These are phyloP conservation scores for Farysia itapuensis DNA, from an alignment of 1,284 basidiomycete genomes.

Conservation along the genomic window DNA sequence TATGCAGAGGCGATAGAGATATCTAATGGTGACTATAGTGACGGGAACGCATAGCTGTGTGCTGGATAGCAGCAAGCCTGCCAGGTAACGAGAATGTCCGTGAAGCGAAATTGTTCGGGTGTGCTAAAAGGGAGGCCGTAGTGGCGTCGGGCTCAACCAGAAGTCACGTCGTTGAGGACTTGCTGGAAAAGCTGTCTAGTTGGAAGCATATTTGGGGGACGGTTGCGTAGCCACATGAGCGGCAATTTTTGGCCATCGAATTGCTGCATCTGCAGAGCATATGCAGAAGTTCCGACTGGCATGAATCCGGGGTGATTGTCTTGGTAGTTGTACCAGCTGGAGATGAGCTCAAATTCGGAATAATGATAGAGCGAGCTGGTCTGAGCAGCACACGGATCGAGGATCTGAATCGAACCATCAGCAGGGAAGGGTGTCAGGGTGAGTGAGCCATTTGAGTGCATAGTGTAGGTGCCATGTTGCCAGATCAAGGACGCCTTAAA, in stretches of 20 bases:
- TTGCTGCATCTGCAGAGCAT: conserved; percentile 38
- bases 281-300: conserved; percentile 16
- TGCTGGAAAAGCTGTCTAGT: conserved; percentile 47
- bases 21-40: no score
- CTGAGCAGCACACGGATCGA: conserved; percentile 46
- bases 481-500: conserved; percentile 54
- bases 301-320: conserved; percentile 43
- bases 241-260: conserved; percentile 41
- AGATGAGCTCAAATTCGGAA: conserved; percentile 45
- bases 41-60: no score
- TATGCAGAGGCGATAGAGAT: no score
- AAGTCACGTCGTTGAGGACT: conserved; percentile 29
- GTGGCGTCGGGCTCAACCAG: no score
- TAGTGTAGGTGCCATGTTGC: conserved; percentile 55
- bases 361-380: conserved; percentile 40
- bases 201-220: conserved; percentile 55
- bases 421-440: conserved; percentile 40
- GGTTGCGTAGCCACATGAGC: conserved; percentile 36
- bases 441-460: conserved; percentile 49
- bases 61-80: no score
- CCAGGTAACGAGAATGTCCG: no score
- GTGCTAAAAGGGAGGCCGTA: no score
- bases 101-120: no score
- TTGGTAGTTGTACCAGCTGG: conserved; percentile 43
- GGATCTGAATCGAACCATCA: conserved; percentile 51